Evolutionary conservation across 2,329 filamentous ascomycete genomes (phyloP), one percentile per base, ranked within the genome.

Genomic region (Cadophora luteo-olivacea): DNA sequence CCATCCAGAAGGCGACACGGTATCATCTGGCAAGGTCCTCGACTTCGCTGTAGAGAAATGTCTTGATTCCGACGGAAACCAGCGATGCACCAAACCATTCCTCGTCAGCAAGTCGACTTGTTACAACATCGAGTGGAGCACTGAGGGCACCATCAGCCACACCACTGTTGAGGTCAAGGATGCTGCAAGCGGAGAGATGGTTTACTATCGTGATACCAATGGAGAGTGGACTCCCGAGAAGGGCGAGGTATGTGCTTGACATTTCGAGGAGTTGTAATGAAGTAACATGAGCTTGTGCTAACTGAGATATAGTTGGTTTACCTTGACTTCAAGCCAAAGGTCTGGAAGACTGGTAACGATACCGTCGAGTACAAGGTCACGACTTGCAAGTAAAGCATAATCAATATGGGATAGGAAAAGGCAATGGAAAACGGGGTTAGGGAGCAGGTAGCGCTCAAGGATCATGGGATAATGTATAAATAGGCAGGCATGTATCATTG

Each of bases 291-390:
- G 9, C 51, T 62, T 48, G 22, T 71, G 60, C 54, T 64, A 45
- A 64, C n/a, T 38, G 32, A 29, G 19, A 3, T 58, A 51, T 51
- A 77, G 70, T 75, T 82, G 24, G 81, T 83, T 3, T 83, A 83
- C 38, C 68, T 84, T 49, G 82, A 83, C 68, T 84, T 83, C 70
- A 82, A 81, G 70, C 82, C 82, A 19, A 84, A 83, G 78, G 70
- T 84, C 2, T 79, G 79, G 65, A 79, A 77, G 52, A 80, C 79
- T 3, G 82, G 81, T 2, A 83, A 83, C 55, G 76, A 81, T 69
- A 83, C 82, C 1, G 82, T 84, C 8, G 77, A 81, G 58, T 84
- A 83, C 66, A 76, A 78, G 68, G 81, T 83, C 33, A 78, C 70
- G 55, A 80, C 78, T 25, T 81, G 80, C 66, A 75, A 75, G 64